phyloP scores from a whole-genome alignment of 129 eudicot genomes.

The Pulicaria dysenterica region DNA sequence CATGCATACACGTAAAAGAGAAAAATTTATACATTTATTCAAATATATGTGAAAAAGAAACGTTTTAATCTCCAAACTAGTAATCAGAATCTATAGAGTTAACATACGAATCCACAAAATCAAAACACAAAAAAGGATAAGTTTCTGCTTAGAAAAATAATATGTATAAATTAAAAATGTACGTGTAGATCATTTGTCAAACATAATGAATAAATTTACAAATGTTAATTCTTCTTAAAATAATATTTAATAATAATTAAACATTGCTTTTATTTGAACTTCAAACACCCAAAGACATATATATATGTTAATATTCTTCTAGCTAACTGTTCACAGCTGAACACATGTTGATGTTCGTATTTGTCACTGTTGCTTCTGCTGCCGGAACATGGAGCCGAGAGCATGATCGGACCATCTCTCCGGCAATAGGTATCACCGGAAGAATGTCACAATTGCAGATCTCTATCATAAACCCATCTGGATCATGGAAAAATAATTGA shows the following conservation, averaged over 20 bases:
- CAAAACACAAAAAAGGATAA: no score
- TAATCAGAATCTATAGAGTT: no score
- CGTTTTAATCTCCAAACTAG: no score
- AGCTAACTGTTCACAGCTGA: slow-evolving; percentile 7
- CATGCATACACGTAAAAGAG: no score
- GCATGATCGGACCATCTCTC: slow-evolving; percentile 77
- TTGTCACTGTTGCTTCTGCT: slow-evolving; percentile 6
- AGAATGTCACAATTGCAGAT: slow-evolving; percentile 86
- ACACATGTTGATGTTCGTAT: not conserved
- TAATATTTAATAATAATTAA: not conserved
- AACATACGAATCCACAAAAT: no score
- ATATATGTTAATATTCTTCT: not conserved
- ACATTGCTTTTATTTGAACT: not conserved
- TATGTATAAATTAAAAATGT: no score
- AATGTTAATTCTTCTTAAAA: no score
- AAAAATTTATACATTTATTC: no score
- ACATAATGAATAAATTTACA: no score
- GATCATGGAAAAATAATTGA: slow-evolving; percentile 93
- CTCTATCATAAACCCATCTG: slow-evolving; percentile 93
- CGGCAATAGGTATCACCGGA: slow-evolving; percentile 76
- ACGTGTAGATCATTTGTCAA: no score
- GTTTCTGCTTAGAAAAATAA: no score
- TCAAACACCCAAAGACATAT: slow-evolving; percentile 14
- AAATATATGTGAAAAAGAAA: no score
- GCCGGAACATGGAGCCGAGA: slow-evolving; percentile 27